Evolutionary conservation across 495 filamentous ascomycete species (phyloP), one percentile per base, ranked within the genome.

Genomic region (Aspergillus nidulans): DNA sequence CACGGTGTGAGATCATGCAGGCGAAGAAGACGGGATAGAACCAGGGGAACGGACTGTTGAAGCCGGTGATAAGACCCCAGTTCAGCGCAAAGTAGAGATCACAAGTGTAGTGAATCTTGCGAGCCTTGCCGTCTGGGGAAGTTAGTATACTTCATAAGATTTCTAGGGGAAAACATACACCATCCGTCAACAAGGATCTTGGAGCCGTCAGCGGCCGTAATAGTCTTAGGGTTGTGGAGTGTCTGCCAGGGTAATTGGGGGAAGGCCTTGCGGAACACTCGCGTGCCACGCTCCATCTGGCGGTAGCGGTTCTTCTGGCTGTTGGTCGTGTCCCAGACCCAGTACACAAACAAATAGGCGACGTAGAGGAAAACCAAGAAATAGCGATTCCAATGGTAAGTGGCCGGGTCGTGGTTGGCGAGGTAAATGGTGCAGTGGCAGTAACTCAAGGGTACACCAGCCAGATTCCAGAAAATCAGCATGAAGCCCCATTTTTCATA

Each of bases 401-500:
- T 80, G n/a, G 81, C 77, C 1, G 94, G 91, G 58, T 86, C 73
- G 71, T 96, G 90, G 74, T 87, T 92, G 54, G 90, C 92, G 59
- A 98, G 83, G 75, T 92, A 98, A 64, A 98, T 78, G 32, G 88
- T 91, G 80, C 89, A 95, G 78, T 98, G 92, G 79, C 94, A 97
- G 81, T 98, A 98, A 55, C 84, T 91, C 41, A 97, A 77, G 13
- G 94, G 94, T 16, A 98, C 94, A 58, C 94, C 94, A 52, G 91
- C 91, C 67, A 98, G 77, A 74, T 98, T 98, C 94, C 94, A 98
- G 83, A 98, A 98, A 72, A 96, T 96, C 51, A 98, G 81, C 92
- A 98, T 96, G 77, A 97, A 98, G 62, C 94, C 94, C 90, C 91
- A 96, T 79, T 98, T 98, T 79, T 98, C 94, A 67, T 92, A 92